Evolutionary conservation across 306 rosid species (phyloP), one percentile per base, ranked within the genome.

Genomic region (Canavalia ensiformis): DNA sequence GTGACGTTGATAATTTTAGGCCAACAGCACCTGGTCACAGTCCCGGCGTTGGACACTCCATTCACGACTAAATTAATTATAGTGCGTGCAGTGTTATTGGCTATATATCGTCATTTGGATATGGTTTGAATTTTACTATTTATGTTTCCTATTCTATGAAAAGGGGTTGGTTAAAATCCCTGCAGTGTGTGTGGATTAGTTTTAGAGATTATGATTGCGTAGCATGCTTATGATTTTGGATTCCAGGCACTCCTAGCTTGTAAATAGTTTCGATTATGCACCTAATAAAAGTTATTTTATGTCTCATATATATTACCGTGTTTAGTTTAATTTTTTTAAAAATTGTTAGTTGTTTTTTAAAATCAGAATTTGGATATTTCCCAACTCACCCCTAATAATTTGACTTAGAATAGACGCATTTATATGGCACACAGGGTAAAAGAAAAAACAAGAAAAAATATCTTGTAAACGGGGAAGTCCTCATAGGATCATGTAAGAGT

Each of bases 21-120:
- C 95, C 97, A 56, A 92, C 97, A 0, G 42, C 76, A 34, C 95
- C 97, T 0, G 95, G 97, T n/a, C 94, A 92, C 73, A 92, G 97
- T 78, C 97, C 97, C 2, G 94, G 95, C 6, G 89, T 81, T 13
- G 95, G 97, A 42, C 93, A 90, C 73, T 65, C 87, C 63, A 2
- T 55, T 76, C 86, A 92, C 66, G 86, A 87, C 77, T 92, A 84
- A 77, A 18, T 18, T 18, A 18, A 18, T 18, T 18, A 18, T 52
- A n/a, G 58, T 52, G 52, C n/a, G 41, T 37, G 41, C 41, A 4
- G 41, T 4, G 4, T 37, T 47, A 47, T 47, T 47, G 52, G 52
- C 52, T 47, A 10, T 8, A 11, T 45, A 8, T 45, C 10, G 1
- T 51, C 25, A 51, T 51, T 51, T 51, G 41, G 2, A 0, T 10